These are phyloP conservation scores for Alternaria sp. DNA, from an alignment of 2,329 filamentous ascomycete species.

Conservation along the genomic window DNA sequence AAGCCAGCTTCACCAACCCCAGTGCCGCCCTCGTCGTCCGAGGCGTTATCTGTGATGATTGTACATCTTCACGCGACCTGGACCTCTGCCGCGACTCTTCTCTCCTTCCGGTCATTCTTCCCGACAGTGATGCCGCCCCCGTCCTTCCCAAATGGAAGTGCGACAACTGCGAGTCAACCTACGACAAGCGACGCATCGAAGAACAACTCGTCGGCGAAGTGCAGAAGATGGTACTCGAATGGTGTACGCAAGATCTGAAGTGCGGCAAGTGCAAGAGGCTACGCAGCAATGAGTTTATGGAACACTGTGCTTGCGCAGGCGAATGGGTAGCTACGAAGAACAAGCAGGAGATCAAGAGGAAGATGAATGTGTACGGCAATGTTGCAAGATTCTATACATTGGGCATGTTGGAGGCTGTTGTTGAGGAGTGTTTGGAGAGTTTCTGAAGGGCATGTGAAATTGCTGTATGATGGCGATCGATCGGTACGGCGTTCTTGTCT, in stretches of 20 bases:
- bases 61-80: conserved; percentile 85
- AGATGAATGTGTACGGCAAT: conserved; percentile 71
- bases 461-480: background rate
- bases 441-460: conserved; percentile 32
- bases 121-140: conserved; percentile 31
- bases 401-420: conserved; percentile 79
- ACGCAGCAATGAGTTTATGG: conserved; percentile 90
- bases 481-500: background rate
- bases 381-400: conserved; percentile 82
- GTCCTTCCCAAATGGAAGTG: conserved; percentile 77
- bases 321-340: conserved; percentile 78
- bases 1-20: conserved; percentile 88
- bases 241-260: conserved; percentile 89
- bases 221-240: conserved; percentile 75
- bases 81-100: conserved; percentile 92
- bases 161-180: conserved; percentile 74
- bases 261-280: conserved; percentile 73
- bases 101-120: conserved; percentile 65
- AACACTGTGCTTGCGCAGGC: conserved; percentile 93
- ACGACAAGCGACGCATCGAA: conserved; percentile 81
- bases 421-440: conserved; percentile 65
- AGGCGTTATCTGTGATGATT: conserved; percentile 86
- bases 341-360: conserved; percentile 68
- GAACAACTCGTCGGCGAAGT: conserved; percentile 80
- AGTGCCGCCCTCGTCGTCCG: conserved; percentile 73